Percentiles rank a stretch among this genome's conserved stretches.
These are phyloP conservation scores for Periconia macrospinosa DNA, from an alignment of 2,329 filamentous ascomycete genomes.

Conservation along the genomic window DNA sequence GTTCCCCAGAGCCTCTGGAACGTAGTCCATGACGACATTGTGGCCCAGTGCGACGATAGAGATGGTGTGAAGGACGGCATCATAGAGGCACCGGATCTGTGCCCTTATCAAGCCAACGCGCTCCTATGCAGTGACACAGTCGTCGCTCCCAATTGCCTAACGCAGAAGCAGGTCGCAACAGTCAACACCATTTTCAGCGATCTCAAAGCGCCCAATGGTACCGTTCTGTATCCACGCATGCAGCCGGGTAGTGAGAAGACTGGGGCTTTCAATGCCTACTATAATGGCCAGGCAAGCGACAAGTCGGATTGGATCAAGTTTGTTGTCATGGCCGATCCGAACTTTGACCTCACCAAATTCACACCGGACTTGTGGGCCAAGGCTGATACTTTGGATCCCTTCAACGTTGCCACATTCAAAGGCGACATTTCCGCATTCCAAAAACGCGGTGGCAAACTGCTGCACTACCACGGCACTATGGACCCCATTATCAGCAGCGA, in stretches of 20 bases:
- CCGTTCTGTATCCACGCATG: constrained; percentile 54
- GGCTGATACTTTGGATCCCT: constrained; percentile 40
- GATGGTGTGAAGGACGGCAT: constrained; percentile 55
- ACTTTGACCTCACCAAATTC: constrained; percentile 46
- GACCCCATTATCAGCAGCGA: constrained; percentile 50
- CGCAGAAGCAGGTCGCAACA: constrained; percentile 45
- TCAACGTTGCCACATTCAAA: constrained; percentile 45
- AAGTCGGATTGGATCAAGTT: constrained; percentile 54
- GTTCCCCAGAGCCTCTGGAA: constrained; percentile 45
- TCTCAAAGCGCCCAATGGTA: constrained; percentile 47
- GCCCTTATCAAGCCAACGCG: constrained; percentile 46
- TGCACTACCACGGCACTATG: constrained; percentile 50
- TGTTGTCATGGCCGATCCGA: constrained; percentile 50
- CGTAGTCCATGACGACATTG: constrained; percentile 43
- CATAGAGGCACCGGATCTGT: constrained; percentile 49
- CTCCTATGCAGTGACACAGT: constrained; percentile 41
- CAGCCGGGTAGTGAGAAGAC: constrained; percentile 51
- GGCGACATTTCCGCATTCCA: constrained; percentile 43
- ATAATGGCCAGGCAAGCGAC: constrained; percentile 49
- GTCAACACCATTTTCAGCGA: constrained; percentile 49
- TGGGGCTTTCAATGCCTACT: constrained; percentile 39
- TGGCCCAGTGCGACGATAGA: constrained; percentile 54
- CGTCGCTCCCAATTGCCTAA: constrained; percentile 48
- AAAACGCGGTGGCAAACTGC: constrained; percentile 48
- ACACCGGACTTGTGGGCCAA: constrained; percentile 44